Conservation (phyloP, 768 basidiomycete species). For the Rhodotorula paludigena region DNA sequence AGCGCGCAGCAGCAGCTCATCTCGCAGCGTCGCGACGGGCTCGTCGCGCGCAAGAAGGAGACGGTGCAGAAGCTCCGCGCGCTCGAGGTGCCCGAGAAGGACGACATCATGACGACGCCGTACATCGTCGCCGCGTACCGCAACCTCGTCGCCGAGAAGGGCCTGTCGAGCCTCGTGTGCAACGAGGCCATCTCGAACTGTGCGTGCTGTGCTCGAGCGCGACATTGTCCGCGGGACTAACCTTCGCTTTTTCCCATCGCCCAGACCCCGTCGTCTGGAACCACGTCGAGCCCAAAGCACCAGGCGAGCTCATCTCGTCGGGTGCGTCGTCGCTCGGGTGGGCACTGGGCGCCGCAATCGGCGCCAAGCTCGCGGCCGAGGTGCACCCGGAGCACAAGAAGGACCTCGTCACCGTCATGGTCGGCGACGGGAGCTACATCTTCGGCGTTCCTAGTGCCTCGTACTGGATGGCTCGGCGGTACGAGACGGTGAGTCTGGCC, state of each 20-base stretch:
- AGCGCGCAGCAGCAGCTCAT: neutral
- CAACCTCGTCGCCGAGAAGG: neutral
- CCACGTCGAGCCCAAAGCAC: conserved; percentile 56
- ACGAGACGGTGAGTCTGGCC: conserved; percentile 58
- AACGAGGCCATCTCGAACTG: conserved; percentile 65
- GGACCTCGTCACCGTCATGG: conserved; percentile 59
- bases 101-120: conserved; percentile 49
- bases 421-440: conserved; percentile 67
- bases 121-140: conserved; percentile 51
- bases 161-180: conserved; percentile 53
- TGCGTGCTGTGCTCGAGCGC: too few species aligned
- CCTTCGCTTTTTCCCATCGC: too few species aligned
- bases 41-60: neutral
- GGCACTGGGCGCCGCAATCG: conserved; percentile 63
- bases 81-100: conserved; percentile 31
- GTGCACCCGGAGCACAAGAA: conserved; percentile 43
- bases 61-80: neutral
- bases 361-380: conserved; percentile 54
- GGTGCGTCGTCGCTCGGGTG: conserved; percentile 67
- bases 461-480: conserved; percentile 69
- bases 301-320: conserved; percentile 53
- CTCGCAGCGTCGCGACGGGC: neutral
- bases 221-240: neutral
- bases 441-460: conserved; percentile 63
- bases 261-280: conserved; percentile 54